Conservation (phyloP, 352 stramenopile genomes). For the Elongisporangium undulatum region DNA sequence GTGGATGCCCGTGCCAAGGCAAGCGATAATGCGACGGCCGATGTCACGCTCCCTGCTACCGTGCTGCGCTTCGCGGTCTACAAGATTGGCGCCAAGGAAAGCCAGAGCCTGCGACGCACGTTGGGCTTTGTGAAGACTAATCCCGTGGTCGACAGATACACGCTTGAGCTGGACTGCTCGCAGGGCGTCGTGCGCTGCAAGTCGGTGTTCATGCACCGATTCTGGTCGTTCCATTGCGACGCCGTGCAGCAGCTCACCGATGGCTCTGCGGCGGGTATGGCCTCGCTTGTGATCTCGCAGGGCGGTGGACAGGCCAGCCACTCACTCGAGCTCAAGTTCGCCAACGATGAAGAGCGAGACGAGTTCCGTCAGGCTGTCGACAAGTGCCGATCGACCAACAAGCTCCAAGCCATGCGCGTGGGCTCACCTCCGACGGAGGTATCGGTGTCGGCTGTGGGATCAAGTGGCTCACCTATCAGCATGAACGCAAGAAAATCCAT, state of each 20-base stretch:
- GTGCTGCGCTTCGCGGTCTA: conserved; percentile 74
- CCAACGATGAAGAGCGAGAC: conserved; percentile 57
- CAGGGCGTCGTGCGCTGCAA: conserved; percentile 72
- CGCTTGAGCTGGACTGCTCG: conserved; percentile 66
- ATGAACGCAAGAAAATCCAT: neutral
- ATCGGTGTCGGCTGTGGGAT: neutral
- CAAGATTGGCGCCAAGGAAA: conserved; percentile 62
- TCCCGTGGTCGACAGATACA: conserved; percentile 71
- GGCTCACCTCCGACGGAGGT: neutral
- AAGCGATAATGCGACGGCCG: conserved; percentile 3
- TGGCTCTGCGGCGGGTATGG: conserved; percentile 32
- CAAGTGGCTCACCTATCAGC: neutral
- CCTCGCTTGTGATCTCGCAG: conserved; percentile 36
- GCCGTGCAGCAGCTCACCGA: conserved; percentile 44
- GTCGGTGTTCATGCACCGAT: conserved; percentile 81
- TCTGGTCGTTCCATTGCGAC: conserved; percentile 77
- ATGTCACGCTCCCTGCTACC: conserved; percentile 43
- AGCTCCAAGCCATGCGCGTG: conserved; percentile 28
- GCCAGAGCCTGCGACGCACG: conserved; percentile 43
- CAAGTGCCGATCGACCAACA: conserved; percentile 33
- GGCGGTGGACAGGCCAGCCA: conserved; percentile 54
- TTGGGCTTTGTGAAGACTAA: conserved; percentile 69
- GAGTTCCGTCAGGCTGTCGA: conserved; percentile 64
- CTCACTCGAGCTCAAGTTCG: conserved; percentile 69
- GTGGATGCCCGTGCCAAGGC: conserved; percentile 33